Evolutionary conservation across 345 rosid genomes (phyloP).

Genomic region (Streptanthus diversifolius): DNA sequence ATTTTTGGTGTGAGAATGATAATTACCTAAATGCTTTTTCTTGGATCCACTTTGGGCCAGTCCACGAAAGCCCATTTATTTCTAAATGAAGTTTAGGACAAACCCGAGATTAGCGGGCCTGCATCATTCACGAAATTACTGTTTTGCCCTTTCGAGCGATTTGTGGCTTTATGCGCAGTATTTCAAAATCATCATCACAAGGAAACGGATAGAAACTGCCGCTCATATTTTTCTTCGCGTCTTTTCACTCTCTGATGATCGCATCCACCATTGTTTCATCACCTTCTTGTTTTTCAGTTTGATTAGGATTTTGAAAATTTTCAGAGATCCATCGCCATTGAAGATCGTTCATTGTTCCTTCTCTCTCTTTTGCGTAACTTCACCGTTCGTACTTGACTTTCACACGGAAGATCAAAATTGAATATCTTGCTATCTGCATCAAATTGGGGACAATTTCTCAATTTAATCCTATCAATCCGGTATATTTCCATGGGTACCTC

Average conservation of each 20-base stretch:
- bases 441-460: neutral
- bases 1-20: too few species aligned
- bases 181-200: neutral
- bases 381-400: neutral
- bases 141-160: neutral
- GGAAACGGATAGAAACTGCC: conserved; percentile 15
- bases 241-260: conserved; percentile 2
- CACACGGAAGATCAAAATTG: neutral
- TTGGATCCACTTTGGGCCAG: neutral
- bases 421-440: neutral
- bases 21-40: neutral
- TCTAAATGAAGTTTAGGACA: neutral
- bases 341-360: neutral
- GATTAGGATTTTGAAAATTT: neutral
- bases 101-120: neutral
- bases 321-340: neutral
- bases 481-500: conserved; percentile 3
- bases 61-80: neutral
- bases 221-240: conserved; percentile 21
- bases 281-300: neutral
- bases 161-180: neutral
- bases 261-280: conserved; percentile 7
- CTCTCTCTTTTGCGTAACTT: neutral
- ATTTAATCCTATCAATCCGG: neutral
- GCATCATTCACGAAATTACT: neutral